Base-by-base conservation (phyloP, 2,329 filamentous ascomycete species). In the Alternaria incomplexa region DNA sequence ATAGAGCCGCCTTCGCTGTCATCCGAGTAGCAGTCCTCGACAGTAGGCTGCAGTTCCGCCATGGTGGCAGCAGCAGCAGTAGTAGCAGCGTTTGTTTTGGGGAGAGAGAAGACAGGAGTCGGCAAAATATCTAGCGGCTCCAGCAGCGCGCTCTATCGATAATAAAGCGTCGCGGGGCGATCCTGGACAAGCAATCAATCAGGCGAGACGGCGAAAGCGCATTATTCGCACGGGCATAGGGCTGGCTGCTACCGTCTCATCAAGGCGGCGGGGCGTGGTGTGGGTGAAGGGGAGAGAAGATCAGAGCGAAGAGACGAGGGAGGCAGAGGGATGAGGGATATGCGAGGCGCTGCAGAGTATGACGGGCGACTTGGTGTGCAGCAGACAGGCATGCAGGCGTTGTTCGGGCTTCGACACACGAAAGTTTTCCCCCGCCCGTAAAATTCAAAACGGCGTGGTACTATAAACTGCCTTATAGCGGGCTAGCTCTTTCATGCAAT, bases 1-100 rank as follows among this genome's bases (percentile, higher is more conserved):
- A 73, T 67, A 36, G 57, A 56, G 52, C 72, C 70, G 22, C 28
- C 48, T 52, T 70, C 66, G 61, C 77, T 78, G 46, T 79, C 75
- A 67, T 83, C 81, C 25, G 79, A 81, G 66, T 80, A 66, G 65
- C 76, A 82, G 70, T 83, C 82, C 71, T 83, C 81, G 68, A 65
- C 65, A 43, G 64, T 68, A 55, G 77, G 58, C 44, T 76, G 66
- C 63, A 71, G 61, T 22, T 69, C 61, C 58, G 72, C 66, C 73
- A 74, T 75, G 61, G 58, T 65, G 65, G 62, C 58, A 58, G 67
- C 57, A 52, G 58, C 48, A 46, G 48, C 17, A 56, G 58, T 26
- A 28, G 36, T 12, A 30, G 53, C 51, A 47, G 50, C 15, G 48
- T 30, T 32, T 58, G 44, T 57, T 50, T 57, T 44, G 53, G 53